Conservation (phyloP, 78 protist genomes). For the Pigoraptor vietnamica region DNA sequence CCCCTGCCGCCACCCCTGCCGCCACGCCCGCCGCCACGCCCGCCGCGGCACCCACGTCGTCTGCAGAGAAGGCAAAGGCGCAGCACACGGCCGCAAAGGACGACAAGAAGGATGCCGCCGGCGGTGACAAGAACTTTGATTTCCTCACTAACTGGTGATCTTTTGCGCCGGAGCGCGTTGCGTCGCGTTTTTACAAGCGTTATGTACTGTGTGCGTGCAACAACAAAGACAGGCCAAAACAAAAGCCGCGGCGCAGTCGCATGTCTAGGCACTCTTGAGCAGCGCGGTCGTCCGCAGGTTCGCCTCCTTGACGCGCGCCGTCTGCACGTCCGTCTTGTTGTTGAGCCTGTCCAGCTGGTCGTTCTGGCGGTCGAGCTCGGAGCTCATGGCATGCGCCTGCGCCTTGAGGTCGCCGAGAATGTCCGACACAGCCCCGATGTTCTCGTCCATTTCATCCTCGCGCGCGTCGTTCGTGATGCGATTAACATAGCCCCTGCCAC, state of each 20-base stretch:
- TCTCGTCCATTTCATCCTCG: conserved; percentile 44
- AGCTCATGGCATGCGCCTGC: conserved; percentile 29
- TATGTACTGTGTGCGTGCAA: not conserved
- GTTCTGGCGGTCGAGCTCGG: conserved; percentile 26
- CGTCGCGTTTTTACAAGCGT: too few relatives aligned
- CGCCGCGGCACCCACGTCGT: not conserved
- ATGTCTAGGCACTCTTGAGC: not conserved
- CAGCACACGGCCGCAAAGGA: too few relatives aligned
- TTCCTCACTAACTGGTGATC: not conserved
- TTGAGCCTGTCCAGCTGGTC: conserved; percentile 11
- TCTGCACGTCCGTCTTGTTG: not conserved
- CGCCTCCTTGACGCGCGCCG: not conserved
- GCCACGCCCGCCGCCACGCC: not conserved
- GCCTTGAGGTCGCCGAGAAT: conserved; percentile 25
- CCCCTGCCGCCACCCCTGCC: not conserved
- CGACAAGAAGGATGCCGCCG: not conserved
- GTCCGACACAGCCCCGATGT: conserved; percentile 16
- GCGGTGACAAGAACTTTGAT: not conserved
- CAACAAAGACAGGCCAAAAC: not conserved
- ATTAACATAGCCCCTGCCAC: not conserved
- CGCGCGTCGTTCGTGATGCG: conserved; percentile 35
- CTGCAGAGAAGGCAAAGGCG: not conserved
- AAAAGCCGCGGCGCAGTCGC: too few relatives aligned
- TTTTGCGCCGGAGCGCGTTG: not conserved
- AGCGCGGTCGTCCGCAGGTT: not conserved